phyloP scores from a whole-genome alignment of 306 rosid genomes.

The Acacia melanoxylon region DNA sequence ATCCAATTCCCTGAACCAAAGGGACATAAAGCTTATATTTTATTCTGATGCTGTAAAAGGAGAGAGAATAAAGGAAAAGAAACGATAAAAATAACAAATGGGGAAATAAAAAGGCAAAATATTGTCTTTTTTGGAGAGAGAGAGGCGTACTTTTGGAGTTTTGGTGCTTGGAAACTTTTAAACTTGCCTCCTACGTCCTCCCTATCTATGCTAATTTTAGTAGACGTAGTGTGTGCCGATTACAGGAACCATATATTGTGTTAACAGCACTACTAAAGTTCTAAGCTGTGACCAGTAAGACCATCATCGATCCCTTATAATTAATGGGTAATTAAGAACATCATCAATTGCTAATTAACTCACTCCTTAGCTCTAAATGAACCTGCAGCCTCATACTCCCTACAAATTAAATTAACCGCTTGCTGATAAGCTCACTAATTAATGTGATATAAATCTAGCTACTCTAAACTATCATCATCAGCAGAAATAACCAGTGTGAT shows the following conservation, averaged over 20 bases:
- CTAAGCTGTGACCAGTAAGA: not conserved
- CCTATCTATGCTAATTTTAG: not conserved
- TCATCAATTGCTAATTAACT: not conserved
- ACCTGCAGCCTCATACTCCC: not conserved
- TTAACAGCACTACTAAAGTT: not conserved
- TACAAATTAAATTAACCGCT: not conserved
- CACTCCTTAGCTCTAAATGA: conserved; percentile 14
- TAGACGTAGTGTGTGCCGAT: conserved; percentile 23
- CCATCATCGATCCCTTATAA: not conserved
- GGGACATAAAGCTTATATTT: not conserved
- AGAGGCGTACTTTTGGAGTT: conserved; percentile 35
- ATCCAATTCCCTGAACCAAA: not conserved
- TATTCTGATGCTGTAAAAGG: not conserved
- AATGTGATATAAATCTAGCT: no score
- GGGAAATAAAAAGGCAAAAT: conserved; percentile 26
- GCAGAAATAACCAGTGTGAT: no score
- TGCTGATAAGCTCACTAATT: not conserved
- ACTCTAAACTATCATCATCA: not conserved
- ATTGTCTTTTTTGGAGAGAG: conserved; percentile 37
- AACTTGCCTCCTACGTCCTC: conserved; percentile 12
- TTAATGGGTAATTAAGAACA: conserved; percentile 13
- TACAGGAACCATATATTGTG: conserved; percentile 22
- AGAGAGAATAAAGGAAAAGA: conserved; percentile 11
- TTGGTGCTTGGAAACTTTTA: conserved; percentile 35
- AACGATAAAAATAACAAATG: not conserved